Evolutionary conservation across 208 protist species (phyloP), one percentile per base, ranked within the genome.

Genomic region (Trypanosoma grayi): DNA sequence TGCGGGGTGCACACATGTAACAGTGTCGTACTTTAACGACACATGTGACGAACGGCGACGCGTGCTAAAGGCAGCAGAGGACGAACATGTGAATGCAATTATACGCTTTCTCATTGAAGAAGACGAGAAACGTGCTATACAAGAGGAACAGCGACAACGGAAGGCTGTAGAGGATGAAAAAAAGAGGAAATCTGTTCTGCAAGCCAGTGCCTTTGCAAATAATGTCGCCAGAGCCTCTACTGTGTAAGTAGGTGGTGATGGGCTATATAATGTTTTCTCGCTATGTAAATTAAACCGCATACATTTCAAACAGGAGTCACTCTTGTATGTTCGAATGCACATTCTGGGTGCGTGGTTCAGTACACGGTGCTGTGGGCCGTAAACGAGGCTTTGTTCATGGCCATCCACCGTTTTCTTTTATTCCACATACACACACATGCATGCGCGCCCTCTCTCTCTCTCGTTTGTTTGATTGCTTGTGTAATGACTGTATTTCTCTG

Each of bases 41-140:
- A 87, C 81, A 11, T 79, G 79, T 59, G 85, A 92, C 65, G 85
- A 92, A 69, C 51, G 69, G 18, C 71, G 85, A 34, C 68, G 81
- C 18, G 44, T 82, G 39, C 74, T 92, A 20, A 86, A 85, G 43
- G 73, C 73, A 3, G 77, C 73, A 20, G 66, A 59, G 11, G 11
- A 48, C 0, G 50, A 60, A 33, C 81, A 80, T 39, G 68, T 79
- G 22, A 30, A 57, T 9, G 71, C 66, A 0, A 79, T 92, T 60
- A 50, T 56, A 2, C 51, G 57, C 6, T 92, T 92, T 62, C 68
- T 92, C 11, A 37, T 58, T 10, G 53, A 64, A 10, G 61, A 62
- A 46, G 71, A 76, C 45, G 64, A 61, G 39, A 76, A 64, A 53
- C 70, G 65, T 18, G 52, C 25, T 7, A 65, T 81, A 54, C 30